A percentile compares a stretch with the other conserved stretches of the same genome.
Evolutionary conservation across 2,329 filamentous ascomycete species (phyloP).

Genomic region (Sphaerulina musiva): DNA sequence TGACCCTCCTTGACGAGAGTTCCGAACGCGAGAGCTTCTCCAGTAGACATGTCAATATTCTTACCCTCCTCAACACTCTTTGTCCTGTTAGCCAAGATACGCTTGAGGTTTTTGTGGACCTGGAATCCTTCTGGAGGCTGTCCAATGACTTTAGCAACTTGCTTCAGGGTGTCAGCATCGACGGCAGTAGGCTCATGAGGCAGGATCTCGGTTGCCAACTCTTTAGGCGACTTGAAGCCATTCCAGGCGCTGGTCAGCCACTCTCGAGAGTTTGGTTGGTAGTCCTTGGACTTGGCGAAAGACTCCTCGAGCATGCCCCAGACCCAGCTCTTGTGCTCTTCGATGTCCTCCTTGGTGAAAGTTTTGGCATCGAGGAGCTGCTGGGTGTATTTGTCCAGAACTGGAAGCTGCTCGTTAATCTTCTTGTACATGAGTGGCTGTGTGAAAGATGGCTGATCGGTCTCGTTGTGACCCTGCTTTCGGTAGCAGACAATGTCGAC

Average conservation of each 20-base stretch:
- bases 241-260: conserved; percentile 99
- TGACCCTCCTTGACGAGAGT: conserved; percentile 86
- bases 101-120: conserved; percentile 91
- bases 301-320: conserved; percentile 99
- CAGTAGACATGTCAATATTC: conserved; percentile 96
- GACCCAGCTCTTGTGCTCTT: conserved; percentile 99
- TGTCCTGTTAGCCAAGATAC: conserved; percentile 80
- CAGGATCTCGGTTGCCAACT: conserved; percentile 87
- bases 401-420: conserved; percentile 74
- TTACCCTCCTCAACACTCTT: conserved; percentile 90
- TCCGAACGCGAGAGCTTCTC: conserved; percentile 91
- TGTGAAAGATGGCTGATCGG: conserved; percentile 98
- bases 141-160: conserved; percentile 77
- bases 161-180: conserved; percentile 62
- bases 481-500: conserved; percentile 98
- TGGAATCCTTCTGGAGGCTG: conserved; percentile 76
- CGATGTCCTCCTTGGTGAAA: conserved; percentile 94
- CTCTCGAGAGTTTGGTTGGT: conserved; percentile 91
- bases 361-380: conserved; percentile 87
- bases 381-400: conserved; percentile 85
- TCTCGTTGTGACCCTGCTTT: conserved; percentile 99
- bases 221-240: conserved; percentile 98
- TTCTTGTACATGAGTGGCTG: conserved; percentile 99
- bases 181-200: conserved; percentile 86
- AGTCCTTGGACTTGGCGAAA: conserved; percentile 95